Evolutionary conservation across 139 green algal genomes (phyloP).

Genomic region (Micractinium conductrix): DNA sequence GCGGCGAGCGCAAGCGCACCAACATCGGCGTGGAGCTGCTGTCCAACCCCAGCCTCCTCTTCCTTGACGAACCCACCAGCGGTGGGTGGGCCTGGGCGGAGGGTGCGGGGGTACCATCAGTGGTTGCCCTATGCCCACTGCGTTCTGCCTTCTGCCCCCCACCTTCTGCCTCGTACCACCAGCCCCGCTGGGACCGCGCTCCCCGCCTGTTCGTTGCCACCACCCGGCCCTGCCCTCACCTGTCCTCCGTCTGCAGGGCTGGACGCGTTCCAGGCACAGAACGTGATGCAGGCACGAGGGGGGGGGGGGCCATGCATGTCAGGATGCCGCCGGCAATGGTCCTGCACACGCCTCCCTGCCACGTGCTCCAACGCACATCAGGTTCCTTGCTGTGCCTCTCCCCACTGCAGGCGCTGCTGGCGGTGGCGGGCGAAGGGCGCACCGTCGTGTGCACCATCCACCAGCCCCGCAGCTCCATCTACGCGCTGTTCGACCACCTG

Average conservation of each 20-base stretch:
- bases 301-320: too few relatives aligned
- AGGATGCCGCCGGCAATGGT: too few relatives aligned
- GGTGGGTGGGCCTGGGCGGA: constrained; percentile 30
- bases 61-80: constrained; percentile 55
- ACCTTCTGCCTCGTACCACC: too few relatives aligned
- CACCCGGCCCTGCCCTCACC: too few relatives aligned
- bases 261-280: constrained; percentile 62
- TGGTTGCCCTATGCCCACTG: too few relatives aligned
- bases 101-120: too few relatives aligned
- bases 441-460: constrained; percentile 73
- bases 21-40: constrained; percentile 53
- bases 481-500: constrained; percentile 73
- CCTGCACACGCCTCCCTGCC: too few relatives aligned
- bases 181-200: too few relatives aligned
- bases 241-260: constrained; percentile 31
- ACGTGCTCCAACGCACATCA: too few relatives aligned
- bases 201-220: too few relatives aligned
- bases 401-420: constrained; percentile 29
- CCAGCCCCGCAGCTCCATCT: constrained; percentile 76
- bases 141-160: too few relatives aligned
- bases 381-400: too few relatives aligned
- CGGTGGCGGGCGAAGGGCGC: constrained; percentile 31
- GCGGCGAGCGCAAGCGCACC: constrained; percentile 57
- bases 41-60: constrained; percentile 46
- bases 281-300: constrained; percentile 58